A percentile compares a stretch with the other conserved stretches of the same genome.
phyloP scores from a whole-genome alignment of 768 basidiomycete genomes.

The Thelephora aurantiotincta region DNA sequence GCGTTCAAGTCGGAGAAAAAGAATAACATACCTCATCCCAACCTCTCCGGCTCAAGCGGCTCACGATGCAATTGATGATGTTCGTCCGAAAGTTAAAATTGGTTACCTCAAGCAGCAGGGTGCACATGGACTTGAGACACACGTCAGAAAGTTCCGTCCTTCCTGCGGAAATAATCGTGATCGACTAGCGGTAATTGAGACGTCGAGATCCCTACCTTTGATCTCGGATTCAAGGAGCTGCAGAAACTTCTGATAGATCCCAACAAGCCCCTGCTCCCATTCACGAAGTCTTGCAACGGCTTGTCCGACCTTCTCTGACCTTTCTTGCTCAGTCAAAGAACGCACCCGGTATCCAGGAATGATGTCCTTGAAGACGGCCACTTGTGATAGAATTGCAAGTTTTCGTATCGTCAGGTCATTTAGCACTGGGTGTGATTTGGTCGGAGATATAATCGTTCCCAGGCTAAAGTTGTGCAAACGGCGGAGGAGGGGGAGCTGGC shows the following conservation, averaged over 20 bases:
- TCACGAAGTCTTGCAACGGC: constrained; percentile 82
- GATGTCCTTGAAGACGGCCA: constrained; percentile 92
- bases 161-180: constrained; percentile 21
- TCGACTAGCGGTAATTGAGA: constrained; percentile 1
- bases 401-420: constrained; percentile 81
- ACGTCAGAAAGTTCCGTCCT: constrained; percentile 53
- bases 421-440: constrained; percentile 51
- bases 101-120: constrained; percentile 64
- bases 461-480: constrained; percentile 86
- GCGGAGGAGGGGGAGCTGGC: constrained; percentile 74
- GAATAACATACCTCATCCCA: constrained; percentile 69
- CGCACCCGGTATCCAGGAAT: constrained; percentile 96
- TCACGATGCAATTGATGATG: constrained; percentile 78
- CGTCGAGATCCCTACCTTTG: constrained; percentile 42
- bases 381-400: constrained; percentile 76
- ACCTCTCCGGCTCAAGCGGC: constrained; percentile 66
- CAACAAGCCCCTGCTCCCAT: constrained; percentile 89
- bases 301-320: constrained; percentile 87
- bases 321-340: constrained; percentile 78
- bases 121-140: constrained; percentile 78
- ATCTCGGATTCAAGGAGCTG: constrained; percentile 74
- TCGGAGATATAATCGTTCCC: constrained; percentile 51
- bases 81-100: constrained; percentile 97
- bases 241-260: constrained; percentile 81
- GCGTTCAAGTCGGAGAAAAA: neutral